These are phyloP conservation scores for Aulographum hederae DNA, from an alignment of 2,329 filamentous ascomycete species.

Conservation along the genomic window DNA sequence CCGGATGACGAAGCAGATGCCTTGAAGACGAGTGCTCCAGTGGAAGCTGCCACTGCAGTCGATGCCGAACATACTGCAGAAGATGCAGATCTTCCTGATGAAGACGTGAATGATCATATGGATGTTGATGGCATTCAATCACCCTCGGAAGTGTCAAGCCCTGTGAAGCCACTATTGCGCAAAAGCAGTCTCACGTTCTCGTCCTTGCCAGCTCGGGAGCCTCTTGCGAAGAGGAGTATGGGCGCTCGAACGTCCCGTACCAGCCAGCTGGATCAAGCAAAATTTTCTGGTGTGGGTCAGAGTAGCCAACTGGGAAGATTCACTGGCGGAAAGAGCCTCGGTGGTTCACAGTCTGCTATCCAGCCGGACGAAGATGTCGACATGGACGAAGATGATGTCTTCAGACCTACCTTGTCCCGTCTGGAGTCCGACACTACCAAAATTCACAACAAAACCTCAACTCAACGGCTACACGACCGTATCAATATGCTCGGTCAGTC, in stretches of 20 bases:
- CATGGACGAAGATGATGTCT: slow-evolving; percentile 27
- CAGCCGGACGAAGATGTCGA: slow-evolving; percentile 22
- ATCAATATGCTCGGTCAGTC: slow-evolving; percentile 57
- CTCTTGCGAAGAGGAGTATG: slow-evolving; percentile 52
- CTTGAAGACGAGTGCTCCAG: too few relatives aligned
- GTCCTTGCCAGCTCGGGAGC: slow-evolving; percentile 77
- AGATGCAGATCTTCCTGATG: slow-evolving; percentile 10
- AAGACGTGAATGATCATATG: slow-evolving; percentile 9
- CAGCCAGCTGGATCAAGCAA: slow-evolving; percentile 54
- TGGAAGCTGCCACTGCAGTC: too few relatives aligned
- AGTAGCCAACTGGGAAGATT: slow-evolving; percentile 57
- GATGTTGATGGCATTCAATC: slow-evolving; percentile 35
- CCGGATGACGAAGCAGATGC: background rate
- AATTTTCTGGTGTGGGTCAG: slow-evolving; percentile 26
- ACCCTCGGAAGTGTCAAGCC: slow-evolving; percentile 53
- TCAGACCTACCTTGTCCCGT: slow-evolving; percentile 16
- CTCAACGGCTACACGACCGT: slow-evolving; percentile 78
- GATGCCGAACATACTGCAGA: slow-evolving; percentile 6
- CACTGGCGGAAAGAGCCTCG: slow-evolving; percentile 52
- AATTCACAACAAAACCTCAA: slow-evolving; percentile 73
- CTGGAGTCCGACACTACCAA: slow-evolving; percentile 35
- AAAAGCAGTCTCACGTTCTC: slow-evolving; percentile 96
- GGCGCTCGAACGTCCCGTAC: slow-evolving; percentile 53
- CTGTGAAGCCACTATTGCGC: slow-evolving; percentile 57
- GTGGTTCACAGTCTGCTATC: slow-evolving; percentile 12